These are phyloP conservation scores for Pueraria montana DNA, from an alignment of 306 rosid genomes.

Conservation along the genomic window DNA sequence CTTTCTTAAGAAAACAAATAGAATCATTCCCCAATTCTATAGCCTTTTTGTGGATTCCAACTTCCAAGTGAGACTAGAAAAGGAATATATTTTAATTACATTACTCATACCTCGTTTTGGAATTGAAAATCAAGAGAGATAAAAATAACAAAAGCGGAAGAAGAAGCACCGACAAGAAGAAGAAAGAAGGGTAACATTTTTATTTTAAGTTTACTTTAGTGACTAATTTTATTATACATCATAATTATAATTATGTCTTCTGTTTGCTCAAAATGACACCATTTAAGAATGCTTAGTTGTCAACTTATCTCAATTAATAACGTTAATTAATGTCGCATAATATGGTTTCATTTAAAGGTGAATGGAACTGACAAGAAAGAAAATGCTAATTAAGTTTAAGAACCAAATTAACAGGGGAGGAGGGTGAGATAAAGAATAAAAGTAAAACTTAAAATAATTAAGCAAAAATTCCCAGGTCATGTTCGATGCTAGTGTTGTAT, in stretches of 20 bases:
- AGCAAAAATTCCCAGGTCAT: too few species aligned
- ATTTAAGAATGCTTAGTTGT: neutral
- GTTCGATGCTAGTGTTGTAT: too few species aligned
- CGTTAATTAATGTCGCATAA: neutral
- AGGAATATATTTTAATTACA: neutral
- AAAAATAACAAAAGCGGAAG: neutral
- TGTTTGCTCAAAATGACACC: neutral
- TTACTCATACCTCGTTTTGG: neutral
- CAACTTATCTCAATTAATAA: neutral
- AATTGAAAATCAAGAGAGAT: neutral
- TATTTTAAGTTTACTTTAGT: neutral
- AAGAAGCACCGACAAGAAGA: neutral
- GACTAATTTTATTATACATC: neutral
- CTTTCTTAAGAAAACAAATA: too few species aligned
- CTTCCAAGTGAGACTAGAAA: neutral
- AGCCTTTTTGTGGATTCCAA: neutral
- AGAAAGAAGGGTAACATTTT: neutral
- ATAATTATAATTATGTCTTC: neutral
- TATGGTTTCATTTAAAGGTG: neutral
- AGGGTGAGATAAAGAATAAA: neutral
- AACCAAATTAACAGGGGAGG: neutral
- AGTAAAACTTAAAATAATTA: too few species aligned
- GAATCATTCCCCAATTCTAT: too few species aligned
- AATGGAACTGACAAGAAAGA: neutral
- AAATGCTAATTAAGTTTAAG: neutral